Evolutionary conservation across 148 eudicot species (phyloP).

Genomic region (Limonium bicolor): DNA sequence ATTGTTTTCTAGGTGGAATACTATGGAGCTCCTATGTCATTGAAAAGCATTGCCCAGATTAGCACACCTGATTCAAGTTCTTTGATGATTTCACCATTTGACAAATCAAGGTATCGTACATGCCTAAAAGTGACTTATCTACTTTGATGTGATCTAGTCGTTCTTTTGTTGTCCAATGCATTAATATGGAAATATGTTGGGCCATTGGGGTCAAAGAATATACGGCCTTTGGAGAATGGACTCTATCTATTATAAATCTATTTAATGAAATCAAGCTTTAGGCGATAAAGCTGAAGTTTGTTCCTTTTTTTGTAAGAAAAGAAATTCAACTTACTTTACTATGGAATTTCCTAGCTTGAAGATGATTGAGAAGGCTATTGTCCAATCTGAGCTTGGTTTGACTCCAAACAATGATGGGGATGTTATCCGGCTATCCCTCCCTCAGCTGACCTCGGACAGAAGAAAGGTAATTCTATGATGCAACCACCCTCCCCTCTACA

Average conservation of each 20-base stretch:
- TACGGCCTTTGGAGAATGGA: too few relatives aligned
- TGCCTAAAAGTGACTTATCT: too few relatives aligned
- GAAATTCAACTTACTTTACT: slow-evolving; percentile 2
- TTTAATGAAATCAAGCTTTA: too few relatives aligned
- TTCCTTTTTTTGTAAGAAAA: too few relatives aligned
- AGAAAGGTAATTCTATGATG: slow-evolving; percentile 81
- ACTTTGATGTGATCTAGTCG: too few relatives aligned
- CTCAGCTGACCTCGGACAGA: slow-evolving; percentile 83
- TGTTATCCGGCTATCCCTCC: slow-evolving; percentile 69
- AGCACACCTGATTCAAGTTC: slow-evolving; percentile 85
- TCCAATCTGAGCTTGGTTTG: slow-evolving; percentile 64
- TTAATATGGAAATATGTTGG: too few relatives aligned
- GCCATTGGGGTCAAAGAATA: too few relatives aligned
- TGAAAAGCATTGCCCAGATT: slow-evolving; percentile 94
- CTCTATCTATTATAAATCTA: too few relatives aligned
- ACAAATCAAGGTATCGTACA: slow-evolving; percentile 99
- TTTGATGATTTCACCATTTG: slow-evolving; percentile 72
- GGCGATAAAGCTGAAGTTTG: too few relatives aligned
- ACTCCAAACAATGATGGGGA: slow-evolving; percentile 94
- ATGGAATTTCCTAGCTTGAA: slow-evolving; percentile 65
- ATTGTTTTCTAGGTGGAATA: slow-evolving; percentile 60
- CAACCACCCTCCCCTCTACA: too few relatives aligned
- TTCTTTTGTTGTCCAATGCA: too few relatives aligned
- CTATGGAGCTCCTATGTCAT: slow-evolving; percentile 78
- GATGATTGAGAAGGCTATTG: slow-evolving; percentile 90